Conservation (phyloP, 2,329 filamentous ascomycete species). For the Berkeleyomyces basicola region DNA sequence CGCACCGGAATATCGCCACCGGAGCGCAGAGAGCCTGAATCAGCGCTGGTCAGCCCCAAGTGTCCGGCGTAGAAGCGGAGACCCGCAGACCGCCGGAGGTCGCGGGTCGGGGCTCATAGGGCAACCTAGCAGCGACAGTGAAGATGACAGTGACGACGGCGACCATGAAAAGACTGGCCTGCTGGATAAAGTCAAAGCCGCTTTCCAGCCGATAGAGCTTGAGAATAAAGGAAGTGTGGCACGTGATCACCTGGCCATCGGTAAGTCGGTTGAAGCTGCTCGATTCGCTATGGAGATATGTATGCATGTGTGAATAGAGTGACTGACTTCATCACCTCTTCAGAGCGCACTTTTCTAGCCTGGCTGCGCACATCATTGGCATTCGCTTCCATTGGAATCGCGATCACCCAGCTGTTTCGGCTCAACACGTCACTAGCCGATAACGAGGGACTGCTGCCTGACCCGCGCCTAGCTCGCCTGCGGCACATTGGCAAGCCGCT, state of each 20-base stretch:
- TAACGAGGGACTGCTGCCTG: slow-evolving; percentile 17
- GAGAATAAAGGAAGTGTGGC: slow-evolving; percentile 79
- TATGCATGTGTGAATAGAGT: neutral
- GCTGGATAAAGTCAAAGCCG: neutral
- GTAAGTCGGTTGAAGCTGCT: slow-evolving; percentile 24
- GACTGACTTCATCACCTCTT: neutral
- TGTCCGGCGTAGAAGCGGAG: neutral
- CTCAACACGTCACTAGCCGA: slow-evolving; percentile 49
- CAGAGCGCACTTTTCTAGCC: slow-evolving; percentile 71
- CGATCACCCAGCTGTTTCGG: slow-evolving; percentile 70
- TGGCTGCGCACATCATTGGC: slow-evolving; percentile 71
- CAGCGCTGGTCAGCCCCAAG: neutral
- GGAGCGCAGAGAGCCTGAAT: neutral
- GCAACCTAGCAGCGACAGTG: neutral
- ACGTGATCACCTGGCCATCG: slow-evolving; percentile 63
- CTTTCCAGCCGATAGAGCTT: slow-evolving; percentile 49
- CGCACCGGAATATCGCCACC: neutral
- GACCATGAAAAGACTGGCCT: slow-evolving; percentile 1
- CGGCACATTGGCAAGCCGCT: slow-evolving; percentile 55
- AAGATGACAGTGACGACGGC: neutral
- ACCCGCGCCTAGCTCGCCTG: slow-evolving; percentile 28
- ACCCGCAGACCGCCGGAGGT: neutral
- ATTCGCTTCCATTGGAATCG: slow-evolving; percentile 70
- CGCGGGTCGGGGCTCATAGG: neutral
- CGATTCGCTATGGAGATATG: neutral